Conservation (phyloP, 202 grass and related monocot species). For the Cymbopogon flexuosus region DNA sequence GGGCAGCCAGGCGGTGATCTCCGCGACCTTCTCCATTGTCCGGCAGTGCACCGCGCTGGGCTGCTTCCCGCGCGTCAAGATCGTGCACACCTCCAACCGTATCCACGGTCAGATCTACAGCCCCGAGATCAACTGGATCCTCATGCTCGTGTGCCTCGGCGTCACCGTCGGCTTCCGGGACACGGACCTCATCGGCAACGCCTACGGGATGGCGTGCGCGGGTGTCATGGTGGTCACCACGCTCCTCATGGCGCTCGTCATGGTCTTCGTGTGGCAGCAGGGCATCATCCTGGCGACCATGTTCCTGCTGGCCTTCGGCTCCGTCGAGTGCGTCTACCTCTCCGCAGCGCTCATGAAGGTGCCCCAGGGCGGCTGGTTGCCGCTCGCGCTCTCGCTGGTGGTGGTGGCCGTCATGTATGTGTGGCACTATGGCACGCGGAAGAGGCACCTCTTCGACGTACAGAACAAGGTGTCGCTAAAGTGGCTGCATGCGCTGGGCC, state of each 20-base stretch:
- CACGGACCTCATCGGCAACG: slow-evolving; percentile 66
- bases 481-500: slow-evolving; percentile 64
- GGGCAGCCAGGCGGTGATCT: slow-evolving; percentile 86
- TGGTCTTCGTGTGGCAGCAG: slow-evolving; percentile 47
- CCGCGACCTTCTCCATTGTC: slow-evolving; percentile 90
- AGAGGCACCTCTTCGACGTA: slow-evolving; percentile 52
- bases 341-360: slow-evolving; percentile 63
- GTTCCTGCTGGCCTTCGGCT: slow-evolving; percentile 32
- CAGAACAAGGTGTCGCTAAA: slow-evolving; percentile 78
- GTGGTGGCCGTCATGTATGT: slow-evolving; percentile 64
- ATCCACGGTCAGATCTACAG: slow-evolving; percentile 86
- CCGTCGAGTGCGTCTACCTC: slow-evolving; percentile 46
- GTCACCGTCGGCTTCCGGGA: slow-evolving; percentile 77
- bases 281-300: slow-evolving; percentile 21
- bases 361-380: slow-evolving; percentile 64
- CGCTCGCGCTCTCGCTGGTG: slow-evolving; percentile 47
- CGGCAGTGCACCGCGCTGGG: slow-evolving; percentile 71
- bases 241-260: slow-evolving; percentile 43
- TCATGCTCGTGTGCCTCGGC: slow-evolving; percentile 64
- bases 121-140: slow-evolving; percentile 84
- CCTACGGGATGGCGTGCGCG: slow-evolving; percentile 59
- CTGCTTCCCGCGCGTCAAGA: slow-evolving; percentile 84
- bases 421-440: slow-evolving; percentile 66
- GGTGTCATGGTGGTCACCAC: slow-evolving; percentile 44
- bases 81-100: slow-evolving; percentile 71